Conservation (phyloP, 768 basidiomycete species). For the Naganishia kalamii region DNA sequence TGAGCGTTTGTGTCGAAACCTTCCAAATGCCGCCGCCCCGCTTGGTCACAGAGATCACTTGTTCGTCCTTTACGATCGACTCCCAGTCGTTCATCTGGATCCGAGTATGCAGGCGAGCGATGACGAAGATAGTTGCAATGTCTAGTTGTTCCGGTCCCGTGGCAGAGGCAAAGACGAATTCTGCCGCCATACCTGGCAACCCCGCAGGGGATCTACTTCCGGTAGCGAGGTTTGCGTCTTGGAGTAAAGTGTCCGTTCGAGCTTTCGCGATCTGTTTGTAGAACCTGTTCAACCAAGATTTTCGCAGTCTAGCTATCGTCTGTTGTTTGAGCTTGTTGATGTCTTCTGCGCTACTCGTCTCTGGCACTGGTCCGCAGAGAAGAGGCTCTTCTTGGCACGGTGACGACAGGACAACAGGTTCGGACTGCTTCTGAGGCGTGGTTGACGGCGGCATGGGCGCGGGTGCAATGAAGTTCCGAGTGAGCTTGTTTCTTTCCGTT, state of each 20-base stretch:
- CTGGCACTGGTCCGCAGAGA: neutral
- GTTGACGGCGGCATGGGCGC: neutral
- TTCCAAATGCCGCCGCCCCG: slow-evolving; percentile 6
- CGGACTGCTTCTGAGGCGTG: neutral
- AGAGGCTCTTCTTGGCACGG: neutral
- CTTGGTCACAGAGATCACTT: neutral
- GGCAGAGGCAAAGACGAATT: neutral
- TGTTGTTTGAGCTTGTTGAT: neutral
- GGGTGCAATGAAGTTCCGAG: neutral
- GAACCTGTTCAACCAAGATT: slow-evolving; percentile 10
- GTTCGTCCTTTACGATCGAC: neutral
- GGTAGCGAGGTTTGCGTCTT: neutral
- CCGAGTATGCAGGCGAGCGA: slow-evolving; percentile 14
- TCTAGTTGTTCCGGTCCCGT: slow-evolving; percentile 1
- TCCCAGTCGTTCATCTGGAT: slow-evolving; percentile 5
- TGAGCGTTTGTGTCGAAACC: neutral
- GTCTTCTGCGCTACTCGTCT: neutral
- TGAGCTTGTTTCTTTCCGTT: neutral
- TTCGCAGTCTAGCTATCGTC: neutral
- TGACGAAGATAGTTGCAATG: neutral
- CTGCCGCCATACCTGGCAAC: slow-evolving; percentile 2
- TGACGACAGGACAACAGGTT: neutral
- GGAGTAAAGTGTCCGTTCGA: neutral
- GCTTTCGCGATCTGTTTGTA: neutral
- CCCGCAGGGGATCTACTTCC: neutral